Conservation (phyloP, 306 rosid species). For the Morella rubra region DNA sequence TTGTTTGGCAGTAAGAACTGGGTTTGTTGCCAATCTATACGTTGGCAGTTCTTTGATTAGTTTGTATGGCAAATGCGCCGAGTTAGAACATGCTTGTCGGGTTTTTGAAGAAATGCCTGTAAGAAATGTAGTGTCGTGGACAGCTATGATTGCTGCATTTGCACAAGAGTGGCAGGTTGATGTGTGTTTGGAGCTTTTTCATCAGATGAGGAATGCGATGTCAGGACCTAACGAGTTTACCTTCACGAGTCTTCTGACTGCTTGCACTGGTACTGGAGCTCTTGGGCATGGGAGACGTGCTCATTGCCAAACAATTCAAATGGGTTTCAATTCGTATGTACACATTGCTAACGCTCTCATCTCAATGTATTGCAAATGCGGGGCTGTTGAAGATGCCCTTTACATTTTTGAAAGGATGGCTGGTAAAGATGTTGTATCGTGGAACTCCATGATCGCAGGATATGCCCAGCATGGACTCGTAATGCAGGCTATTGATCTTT, state of each 20-base stretch:
- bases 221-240: slow-evolving; percentile 69
- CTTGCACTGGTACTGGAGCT: slow-evolving; percentile 83
- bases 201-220: slow-evolving; percentile 42
- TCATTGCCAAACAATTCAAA: slow-evolving; percentile 60
- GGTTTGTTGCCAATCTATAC: slow-evolving; percentile 62
- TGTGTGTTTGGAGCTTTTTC: slow-evolving; percentile 61
- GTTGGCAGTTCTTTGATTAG: slow-evolving; percentile 77
- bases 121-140: slow-evolving; percentile 82
- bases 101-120: slow-evolving; percentile 75
- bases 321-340: slow-evolving; percentile 55
- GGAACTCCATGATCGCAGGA: slow-evolving; percentile 90
- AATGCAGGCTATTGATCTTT: slow-evolving; percentile 55
- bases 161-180: slow-evolving; percentile 69
- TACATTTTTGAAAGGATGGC: slow-evolving; percentile 49
- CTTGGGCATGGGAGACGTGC: slow-evolving; percentile 69
- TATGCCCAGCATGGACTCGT: slow-evolving; percentile 80
- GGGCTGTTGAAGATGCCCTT: slow-evolving; percentile 56
- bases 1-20: slow-evolving; percentile 57
- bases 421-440: slow-evolving; percentile 55
- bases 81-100: slow-evolving; percentile 43
- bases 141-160: slow-evolving; percentile 65
- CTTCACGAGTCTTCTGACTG: slow-evolving; percentile 61
- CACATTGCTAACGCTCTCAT: slow-evolving; percentile 66
- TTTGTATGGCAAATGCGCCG: slow-evolving; percentile 55
- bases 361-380: slow-evolving; percentile 85